These are phyloP conservation scores for Aspergillus ochraceus DNA, from an alignment of 2,329 filamentous ascomycete species.

Conservation along the genomic window DNA sequence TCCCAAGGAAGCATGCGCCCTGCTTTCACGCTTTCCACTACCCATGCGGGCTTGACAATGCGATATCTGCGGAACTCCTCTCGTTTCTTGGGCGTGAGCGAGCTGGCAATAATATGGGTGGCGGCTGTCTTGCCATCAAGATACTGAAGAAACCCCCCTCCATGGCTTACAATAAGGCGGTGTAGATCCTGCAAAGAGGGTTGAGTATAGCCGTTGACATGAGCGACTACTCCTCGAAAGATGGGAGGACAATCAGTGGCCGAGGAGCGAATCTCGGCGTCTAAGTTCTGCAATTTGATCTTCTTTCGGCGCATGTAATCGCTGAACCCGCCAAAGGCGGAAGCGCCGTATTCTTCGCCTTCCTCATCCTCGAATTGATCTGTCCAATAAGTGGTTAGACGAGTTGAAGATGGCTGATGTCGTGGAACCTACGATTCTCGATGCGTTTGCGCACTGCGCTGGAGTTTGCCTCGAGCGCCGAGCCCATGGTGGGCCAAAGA, in stretches of 20 bases:
- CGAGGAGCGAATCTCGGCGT: constrained; percentile 73
- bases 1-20: constrained; percentile 84
- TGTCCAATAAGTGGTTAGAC: constrained; percentile 23
- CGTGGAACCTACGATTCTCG: constrained; percentile 50
- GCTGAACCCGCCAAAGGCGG: constrained; percentile 81
- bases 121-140: constrained; percentile 91
- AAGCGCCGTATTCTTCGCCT: constrained; percentile 88
- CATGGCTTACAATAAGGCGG: constrained; percentile 82
- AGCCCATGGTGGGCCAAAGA: constrained; percentile 55
- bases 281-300: constrained; percentile 93
- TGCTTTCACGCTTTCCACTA: constrained; percentile 82
- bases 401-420: background rate
- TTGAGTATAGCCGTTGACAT: constrained; percentile 95
- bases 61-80: constrained; percentile 85
- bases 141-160: constrained; percentile 94
- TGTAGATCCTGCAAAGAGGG: constrained; percentile 89
- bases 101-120: constrained; percentile 92
- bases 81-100: constrained; percentile 86
- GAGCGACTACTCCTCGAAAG: constrained; percentile 86
- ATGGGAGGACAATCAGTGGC: constrained; percentile 73
- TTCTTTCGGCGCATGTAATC: constrained; percentile 97
- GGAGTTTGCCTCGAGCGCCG: constrained; percentile 61
- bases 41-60: constrained; percentile 92
- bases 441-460: constrained; percentile 63
- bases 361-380: constrained; percentile 76